A percentile compares a stretch with the other conserved stretches of the same genome.
phyloP scores from a whole-genome alignment of 345 rosid genomes.

The Bruguiera gymnorhiza region DNA sequence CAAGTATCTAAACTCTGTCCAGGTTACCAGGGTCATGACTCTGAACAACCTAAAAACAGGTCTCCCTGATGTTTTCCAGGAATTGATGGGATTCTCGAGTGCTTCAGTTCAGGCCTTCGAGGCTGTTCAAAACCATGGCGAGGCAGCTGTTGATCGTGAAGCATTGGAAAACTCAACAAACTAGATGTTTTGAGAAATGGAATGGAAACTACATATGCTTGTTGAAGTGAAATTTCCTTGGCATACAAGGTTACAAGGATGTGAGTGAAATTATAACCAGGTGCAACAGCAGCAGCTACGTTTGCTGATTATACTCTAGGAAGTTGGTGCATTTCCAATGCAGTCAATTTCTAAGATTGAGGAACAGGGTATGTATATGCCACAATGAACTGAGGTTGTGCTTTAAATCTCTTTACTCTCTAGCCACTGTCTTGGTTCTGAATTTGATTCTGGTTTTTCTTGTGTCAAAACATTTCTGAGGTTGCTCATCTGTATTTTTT shows the following conservation, averaged over 20 bases:
- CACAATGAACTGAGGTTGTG: too few species aligned
- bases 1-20: slow-evolving; percentile 45
- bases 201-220: not conserved
- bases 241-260: not conserved
- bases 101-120: slow-evolving; percentile 57
- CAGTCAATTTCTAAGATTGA: too few species aligned
- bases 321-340: too few species aligned
- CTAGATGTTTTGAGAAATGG: not conserved
- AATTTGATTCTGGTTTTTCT: too few species aligned
- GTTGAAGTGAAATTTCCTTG: not conserved
- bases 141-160: slow-evolving; percentile 23
- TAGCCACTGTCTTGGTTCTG: too few species aligned
- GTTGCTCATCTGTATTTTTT: too few species aligned
- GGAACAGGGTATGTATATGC: too few species aligned
- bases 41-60: slow-evolving; percentile 62
- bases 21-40: slow-evolving; percentile 55
- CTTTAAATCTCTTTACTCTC: too few species aligned
- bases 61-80: slow-evolving; percentile 76
- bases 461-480: too few species aligned
- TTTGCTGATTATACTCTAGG: too few species aligned
- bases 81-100: slow-evolving; percentile 54
- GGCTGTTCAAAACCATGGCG: slow-evolving; percentile 37
- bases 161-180: slow-evolving; percentile 19
- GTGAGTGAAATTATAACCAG: not conserved
- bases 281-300: not conserved